Evolutionary conservation across 305 asterid species (phyloP).

Genomic region (Fraxinus nigra): DNA sequence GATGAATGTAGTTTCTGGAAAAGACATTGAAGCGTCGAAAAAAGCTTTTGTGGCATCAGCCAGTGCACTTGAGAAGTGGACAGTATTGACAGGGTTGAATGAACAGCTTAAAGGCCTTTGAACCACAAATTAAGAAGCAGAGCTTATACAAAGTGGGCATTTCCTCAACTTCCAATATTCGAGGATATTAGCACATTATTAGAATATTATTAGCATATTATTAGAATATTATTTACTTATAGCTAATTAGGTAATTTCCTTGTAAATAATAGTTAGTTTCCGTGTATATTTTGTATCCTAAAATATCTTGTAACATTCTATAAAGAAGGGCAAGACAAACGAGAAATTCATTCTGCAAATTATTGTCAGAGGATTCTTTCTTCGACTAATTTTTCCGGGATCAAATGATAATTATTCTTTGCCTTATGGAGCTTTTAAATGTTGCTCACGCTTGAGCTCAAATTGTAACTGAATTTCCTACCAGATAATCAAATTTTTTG

Average conservation of each 20-base stretch:
- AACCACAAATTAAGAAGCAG: constrained; percentile 17
- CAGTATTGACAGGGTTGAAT: constrained; percentile 60
- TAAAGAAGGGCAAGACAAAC: too few relatives aligned
- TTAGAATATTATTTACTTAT: too few relatives aligned
- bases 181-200: neutral
- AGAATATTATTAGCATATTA: too few relatives aligned
- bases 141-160: neutral
- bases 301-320: too few relatives aligned
- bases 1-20: constrained; percentile 48
- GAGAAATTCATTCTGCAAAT: too few relatives aligned
- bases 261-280: too few relatives aligned
- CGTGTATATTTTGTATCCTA: too few relatives aligned
- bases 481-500: constrained; percentile 9
- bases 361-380: neutral
- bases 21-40: constrained; percentile 71
- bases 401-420: constrained; percentile 3
- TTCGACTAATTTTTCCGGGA: constrained; percentile 6
- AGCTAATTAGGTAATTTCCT: too few relatives aligned
- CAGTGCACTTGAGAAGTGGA: constrained; percentile 78
- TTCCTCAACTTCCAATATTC: neutral
- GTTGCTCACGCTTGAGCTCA: neutral
- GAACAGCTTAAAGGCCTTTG: constrained; percentile 80
- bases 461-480: constrained; percentile 27
- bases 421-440: neutral
- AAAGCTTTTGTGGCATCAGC: constrained; percentile 71